A percentile compares a stretch with the other conserved stretches of the same genome.
Evolutionary conservation across 1,139 yeast genomes (phyloP).

Genomic region (Blastobotrys apis): DNA sequence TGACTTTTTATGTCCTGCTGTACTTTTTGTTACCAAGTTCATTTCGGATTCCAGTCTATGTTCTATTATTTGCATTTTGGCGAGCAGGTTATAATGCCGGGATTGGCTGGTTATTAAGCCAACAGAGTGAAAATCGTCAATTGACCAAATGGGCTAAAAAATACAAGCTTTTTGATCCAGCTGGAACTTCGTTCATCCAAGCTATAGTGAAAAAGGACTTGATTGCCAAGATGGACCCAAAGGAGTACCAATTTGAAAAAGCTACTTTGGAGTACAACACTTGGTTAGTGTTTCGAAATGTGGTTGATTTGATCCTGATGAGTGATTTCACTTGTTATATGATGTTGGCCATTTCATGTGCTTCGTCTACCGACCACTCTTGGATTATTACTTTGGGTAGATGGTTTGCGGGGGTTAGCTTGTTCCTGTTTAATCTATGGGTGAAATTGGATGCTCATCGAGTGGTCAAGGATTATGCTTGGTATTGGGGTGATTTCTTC

Average conservation of each 20-base stretch:
- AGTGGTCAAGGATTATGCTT: constrained; percentile 85
- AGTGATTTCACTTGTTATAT: constrained; percentile 78
- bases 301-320: constrained; percentile 81
- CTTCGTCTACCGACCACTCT: constrained; percentile 42
- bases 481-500: constrained; percentile 97
- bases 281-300: constrained; percentile 75
- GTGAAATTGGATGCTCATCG: constrained; percentile 86
- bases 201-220: constrained; percentile 47
- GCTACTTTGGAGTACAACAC: constrained; percentile 76
- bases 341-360: constrained; percentile 61
- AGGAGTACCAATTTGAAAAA: constrained; percentile 44
- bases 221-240: constrained; percentile 50
- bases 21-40: constrained; percentile 38
- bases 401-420: constrained; percentile 41
- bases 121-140: constrained; percentile 58
- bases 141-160: constrained; percentile 55
- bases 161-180: constrained; percentile 44
- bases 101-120: constrained; percentile 64
- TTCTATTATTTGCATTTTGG: constrained; percentile 67
- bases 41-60: constrained; percentile 44
- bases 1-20: constrained; percentile 50
- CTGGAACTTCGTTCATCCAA: constrained; percentile 38
- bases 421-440: constrained; percentile 75
- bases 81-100: constrained; percentile 74
- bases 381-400: constrained; percentile 35